Conservation (phyloP, 2,329 filamentous ascomycete species). For the Alternaria alternata region DNA sequence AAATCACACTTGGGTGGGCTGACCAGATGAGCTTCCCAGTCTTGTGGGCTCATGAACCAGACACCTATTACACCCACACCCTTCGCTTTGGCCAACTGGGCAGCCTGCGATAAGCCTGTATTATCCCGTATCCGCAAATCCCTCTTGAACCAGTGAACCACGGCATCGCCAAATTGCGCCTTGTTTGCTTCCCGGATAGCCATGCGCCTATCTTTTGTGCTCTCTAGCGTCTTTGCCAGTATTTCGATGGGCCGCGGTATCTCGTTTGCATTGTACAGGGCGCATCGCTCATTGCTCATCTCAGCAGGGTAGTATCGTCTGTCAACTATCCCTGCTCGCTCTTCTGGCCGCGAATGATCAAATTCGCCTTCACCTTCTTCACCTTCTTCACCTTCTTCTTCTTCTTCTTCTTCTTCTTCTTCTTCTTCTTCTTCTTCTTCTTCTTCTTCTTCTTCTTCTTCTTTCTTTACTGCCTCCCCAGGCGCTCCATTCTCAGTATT, state of each 20-base stretch:
- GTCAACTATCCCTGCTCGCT: conserved; percentile 53
- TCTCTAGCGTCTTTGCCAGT: conserved; percentile 67
- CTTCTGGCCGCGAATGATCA: conserved; percentile 51
- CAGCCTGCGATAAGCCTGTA: conserved; percentile 72
- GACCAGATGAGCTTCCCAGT: conserved; percentile 81
- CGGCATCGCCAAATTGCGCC: conserved; percentile 62
- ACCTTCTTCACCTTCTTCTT: neutral
- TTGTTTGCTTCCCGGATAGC: conserved; percentile 49
- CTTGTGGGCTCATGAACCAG: conserved; percentile 83
- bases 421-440: conserved; percentile 2
- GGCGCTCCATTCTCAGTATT: conserved; percentile 29
- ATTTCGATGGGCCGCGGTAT: conserved; percentile 77
- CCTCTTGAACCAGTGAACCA: conserved; percentile 91
- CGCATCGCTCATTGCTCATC: conserved; percentile 81
- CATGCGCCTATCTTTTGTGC: conserved; percentile 65
- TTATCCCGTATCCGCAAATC: conserved; percentile 81
- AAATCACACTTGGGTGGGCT: conserved; percentile 81
- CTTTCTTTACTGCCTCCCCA: conserved; percentile 19
- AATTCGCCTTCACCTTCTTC: conserved; percentile 19
- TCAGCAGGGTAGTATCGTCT: conserved; percentile 81
- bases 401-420: neutral
- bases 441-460: neutral
- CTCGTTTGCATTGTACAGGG: conserved; percentile 74
- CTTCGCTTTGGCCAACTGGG: conserved; percentile 70
- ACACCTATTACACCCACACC: conserved; percentile 76